Base-by-base conservation (phyloP, 2,329 filamentous ascomycete species). In the Fusarium cyanostomum region DNA sequence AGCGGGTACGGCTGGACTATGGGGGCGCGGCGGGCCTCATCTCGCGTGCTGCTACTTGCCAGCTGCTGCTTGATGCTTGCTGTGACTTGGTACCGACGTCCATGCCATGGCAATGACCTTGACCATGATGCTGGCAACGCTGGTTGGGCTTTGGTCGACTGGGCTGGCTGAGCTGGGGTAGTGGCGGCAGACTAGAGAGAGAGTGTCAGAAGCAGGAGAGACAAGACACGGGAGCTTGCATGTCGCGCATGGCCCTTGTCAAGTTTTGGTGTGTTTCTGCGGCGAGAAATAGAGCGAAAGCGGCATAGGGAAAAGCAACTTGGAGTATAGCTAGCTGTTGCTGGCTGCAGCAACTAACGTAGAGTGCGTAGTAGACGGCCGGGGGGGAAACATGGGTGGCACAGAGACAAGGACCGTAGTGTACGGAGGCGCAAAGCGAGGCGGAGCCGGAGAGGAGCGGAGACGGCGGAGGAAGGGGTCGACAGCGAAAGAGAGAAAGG, bases 1-100 rank as follows among this genome's bases (percentile, higher is more conserved):
- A 56, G 63, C 65, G 65, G 67, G 62, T 67, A 68, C 57, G 64
- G 52, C 34, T 61, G 43, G 31, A 56, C 62, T 64, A 70, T 68
- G 21, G 56, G 59, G 65, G 50, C 42, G 27, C 62, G 51, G 67
- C 62, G 65, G 67, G 67, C 67, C 67, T 70, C 67, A 70, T 67
- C 67, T 67, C 59, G 56, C 60, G 53, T 64, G 62, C 34, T 59
- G 33, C 48, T 62, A 27, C 39, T 60, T 56, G 38, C 27, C 44
- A 50, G 43, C 45, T 56, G 33, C 31, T 41, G n/a, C 45, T 57
- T 52, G 57, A 41, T 62, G 37, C 51, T 49, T 62, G 60, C 24
- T 48, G 45, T 16, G 18, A 37, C 42, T 48, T 64, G 64, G 56
- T 64, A 60, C 53, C 53, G 62, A 59, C 45, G 53, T 39, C 54